Base-by-base conservation (phyloP, 2,329 filamentous ascomycete genomes). In the Fusarium tupiense region DNA sequence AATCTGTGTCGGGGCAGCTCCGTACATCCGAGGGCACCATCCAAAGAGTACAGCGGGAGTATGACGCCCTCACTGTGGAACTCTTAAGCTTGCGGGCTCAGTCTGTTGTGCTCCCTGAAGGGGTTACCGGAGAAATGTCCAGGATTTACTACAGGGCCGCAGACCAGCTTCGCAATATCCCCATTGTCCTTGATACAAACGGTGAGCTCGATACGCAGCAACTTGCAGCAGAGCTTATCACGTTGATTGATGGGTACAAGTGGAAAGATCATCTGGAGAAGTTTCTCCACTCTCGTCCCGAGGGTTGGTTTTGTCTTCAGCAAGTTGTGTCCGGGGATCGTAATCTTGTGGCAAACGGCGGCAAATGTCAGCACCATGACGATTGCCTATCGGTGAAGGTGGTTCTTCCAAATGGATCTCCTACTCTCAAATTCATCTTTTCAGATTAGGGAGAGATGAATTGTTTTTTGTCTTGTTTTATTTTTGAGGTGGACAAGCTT, bases 51-150 rank as follows among this genome's bases (percentile, higher is more conserved):
- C 22, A 44, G n/a, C 2, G 17, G 9, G n/a, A 24, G 41, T 17
- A 14, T 14, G 8, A n/a, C 16, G 1, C 14, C 14, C 8, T n/a
- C 14, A 24, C 8, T 10, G 8, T 16, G 2, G 8, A 13, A 16
- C n/a, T 44, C 5, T 44, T 14, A 6, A 24, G 4, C 16, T 17
- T 44, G 14, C 41, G 11, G 3, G 22, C 41, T 17, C 41, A 44
- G 14, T 44, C 41, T 44, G 41, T 44, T 13, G 9, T 6, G 16
- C 10, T 44, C 16, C 41, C 41, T 16, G 41, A 44, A 14, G 41
- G 41, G 11, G 8, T 9, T 8, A 14, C 41, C 24, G 41, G 41
- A 24, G 41, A 24, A 44, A 9, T 44, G 13, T 44, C 14, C 41
- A 44, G 8, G 14, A 14, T 44, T 17, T 44, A 24, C 41, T 17